Evolutionary conservation across 2,329 filamentous ascomycete species (phyloP), one percentile per base, ranked within the genome.

Genomic region (Endoconidiophora polonica): DNA sequence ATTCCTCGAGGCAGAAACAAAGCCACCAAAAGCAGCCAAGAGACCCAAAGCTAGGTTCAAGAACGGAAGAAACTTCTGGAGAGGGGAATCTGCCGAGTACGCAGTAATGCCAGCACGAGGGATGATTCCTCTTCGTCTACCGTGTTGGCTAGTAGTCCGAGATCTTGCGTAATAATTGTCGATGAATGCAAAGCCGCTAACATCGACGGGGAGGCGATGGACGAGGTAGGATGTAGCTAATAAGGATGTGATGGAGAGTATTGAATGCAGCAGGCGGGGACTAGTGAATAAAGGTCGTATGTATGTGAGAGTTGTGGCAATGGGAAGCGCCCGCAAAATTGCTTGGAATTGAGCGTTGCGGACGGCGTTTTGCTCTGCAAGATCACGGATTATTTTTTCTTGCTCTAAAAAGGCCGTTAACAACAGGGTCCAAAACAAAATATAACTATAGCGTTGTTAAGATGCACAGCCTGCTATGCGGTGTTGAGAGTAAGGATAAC

Each of bases 191-290:
- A 80, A 66, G n/a, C 74, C 74, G 0, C 76, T 79, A 2, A 64
- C 60, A 0, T 69, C 66, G 0, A 77, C 68, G 0, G 74, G 73
- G 6, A 81, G 68, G 37, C 62, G 65, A 56, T 72, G 68, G 1
- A 86, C 66, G 1, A 79, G 69, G 60, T 76, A 85, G 0, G 73
- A 71, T 3, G 78, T 83, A 2, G 72, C 72, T 16, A 70, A 65
- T 16, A 87, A 70, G 22, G 76, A 82, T 0, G 76, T 71, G n/a
- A 84, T 66, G 42, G 72, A 69, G 2, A 85, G 68, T 4, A 83
- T 55, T 55, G 58, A 64, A 50, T 62, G 61, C 49, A 63, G 64
- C 54, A 55, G 59, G 9, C 16, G 49, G 14, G 43, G 33, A 14
- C 37, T 14, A 43, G 56, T 63, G 24, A 66, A 56, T 40, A 80